Evolutionary conservation across 2,329 filamentous ascomycete genomes (phyloP).

Genomic region (Drechmeria coniospora): DNA sequence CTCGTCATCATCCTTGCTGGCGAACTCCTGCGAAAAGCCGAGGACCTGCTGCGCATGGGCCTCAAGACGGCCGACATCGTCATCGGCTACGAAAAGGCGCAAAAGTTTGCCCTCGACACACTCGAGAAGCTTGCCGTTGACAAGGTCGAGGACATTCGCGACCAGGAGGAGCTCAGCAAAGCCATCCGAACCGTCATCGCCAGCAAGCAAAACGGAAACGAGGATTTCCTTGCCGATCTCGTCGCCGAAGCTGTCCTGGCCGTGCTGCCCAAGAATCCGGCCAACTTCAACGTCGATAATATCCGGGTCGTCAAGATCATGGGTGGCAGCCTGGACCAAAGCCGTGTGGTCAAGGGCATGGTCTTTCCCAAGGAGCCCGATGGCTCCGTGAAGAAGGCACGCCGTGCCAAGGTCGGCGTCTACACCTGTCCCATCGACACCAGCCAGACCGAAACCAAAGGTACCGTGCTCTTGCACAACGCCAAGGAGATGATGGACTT

Average conservation of each 20-base stretch:
- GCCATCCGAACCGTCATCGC: conserved; percentile 89
- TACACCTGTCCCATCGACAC: conserved; percentile 93
- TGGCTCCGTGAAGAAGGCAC: conserved; percentile 77
- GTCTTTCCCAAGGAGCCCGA: conserved; percentile 95
- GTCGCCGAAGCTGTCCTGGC: conserved; percentile 76
- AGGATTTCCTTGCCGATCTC: conserved; percentile 73
- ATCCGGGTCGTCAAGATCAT: conserved; percentile 99
- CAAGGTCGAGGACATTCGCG: conserved; percentile 71
- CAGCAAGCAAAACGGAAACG: conserved; percentile 89
- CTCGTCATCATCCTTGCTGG: conserved; percentile 91
- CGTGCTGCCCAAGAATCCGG: conserved; percentile 87
- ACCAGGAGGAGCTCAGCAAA: conserved; percentile 76
- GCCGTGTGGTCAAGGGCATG: conserved; percentile 92
- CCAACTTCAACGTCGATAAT: conserved; percentile 98
- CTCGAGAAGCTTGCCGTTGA: conserved; percentile 85
- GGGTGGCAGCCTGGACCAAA: conserved; percentile 90
- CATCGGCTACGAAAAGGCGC: conserved; percentile 87
- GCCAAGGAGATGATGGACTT: conserved; percentile 98
- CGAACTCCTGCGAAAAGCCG: conserved; percentile 90
- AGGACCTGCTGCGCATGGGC: conserved; percentile 91
- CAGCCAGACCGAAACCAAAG: conserved; percentile 96
- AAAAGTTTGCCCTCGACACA: conserved; percentile 69
- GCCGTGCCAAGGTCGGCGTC: conserved; percentile 88
- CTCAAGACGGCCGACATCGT: conserved; percentile 98
- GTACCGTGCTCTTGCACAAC: conserved; percentile 90